Conservation (phyloP, 805 yeast species). For the Starmerella sp. region DNA sequence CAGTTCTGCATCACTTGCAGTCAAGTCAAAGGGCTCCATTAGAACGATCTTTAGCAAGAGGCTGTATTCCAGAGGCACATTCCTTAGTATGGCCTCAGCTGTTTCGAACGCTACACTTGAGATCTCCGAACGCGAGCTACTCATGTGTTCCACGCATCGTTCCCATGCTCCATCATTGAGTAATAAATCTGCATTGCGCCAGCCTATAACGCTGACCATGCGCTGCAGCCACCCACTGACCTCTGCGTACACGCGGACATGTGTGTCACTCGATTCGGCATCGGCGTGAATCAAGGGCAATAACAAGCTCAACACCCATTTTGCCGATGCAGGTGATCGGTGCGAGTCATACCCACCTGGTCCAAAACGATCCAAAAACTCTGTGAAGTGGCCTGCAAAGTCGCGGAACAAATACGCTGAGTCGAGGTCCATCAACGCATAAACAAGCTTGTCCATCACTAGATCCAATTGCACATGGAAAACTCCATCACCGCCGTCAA, state of each 20-base stretch:
- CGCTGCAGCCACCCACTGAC: slow-evolving; percentile 15
- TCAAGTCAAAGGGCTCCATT: slow-evolving; percentile 11
- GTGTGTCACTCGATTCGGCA: not conserved
- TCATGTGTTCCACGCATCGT: slow-evolving; percentile 17
- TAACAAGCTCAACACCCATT: slow-evolving; percentile 17
- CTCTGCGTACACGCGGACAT: slow-evolving; percentile 10
- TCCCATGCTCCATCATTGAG: slow-evolving; percentile 21
- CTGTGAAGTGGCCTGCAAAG: slow-evolving; percentile 18
- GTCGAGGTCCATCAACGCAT: slow-evolving; percentile 13
- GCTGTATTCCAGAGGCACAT: slow-evolving; percentile 11
- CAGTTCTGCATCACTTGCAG: slow-evolving; percentile 7
- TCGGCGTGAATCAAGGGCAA: slow-evolving; percentile 15
- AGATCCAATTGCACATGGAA: slow-evolving; percentile 9
- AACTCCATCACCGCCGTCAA: slow-evolving; percentile 11
- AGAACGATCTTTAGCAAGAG: slow-evolving; percentile 18
- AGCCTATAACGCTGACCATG: slow-evolving; percentile 5
- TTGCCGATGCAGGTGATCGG: slow-evolving; percentile 7
- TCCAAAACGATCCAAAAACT: slow-evolving; percentile 14
- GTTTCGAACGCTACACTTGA: slow-evolving; percentile 15
- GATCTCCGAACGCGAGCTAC: slow-evolving; percentile 1
- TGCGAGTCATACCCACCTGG: slow-evolving; percentile 13
- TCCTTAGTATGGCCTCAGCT: slow-evolving; percentile 10
- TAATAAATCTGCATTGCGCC: not conserved
- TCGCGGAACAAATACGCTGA: slow-evolving; percentile 20
- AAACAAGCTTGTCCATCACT: slow-evolving; percentile 10